Evolutionary conservation across 2,329 filamentous ascomycete genomes (phyloP), one percentile per base, ranked within the genome.

Genomic region (Paramyrothecium sp.): DNA sequence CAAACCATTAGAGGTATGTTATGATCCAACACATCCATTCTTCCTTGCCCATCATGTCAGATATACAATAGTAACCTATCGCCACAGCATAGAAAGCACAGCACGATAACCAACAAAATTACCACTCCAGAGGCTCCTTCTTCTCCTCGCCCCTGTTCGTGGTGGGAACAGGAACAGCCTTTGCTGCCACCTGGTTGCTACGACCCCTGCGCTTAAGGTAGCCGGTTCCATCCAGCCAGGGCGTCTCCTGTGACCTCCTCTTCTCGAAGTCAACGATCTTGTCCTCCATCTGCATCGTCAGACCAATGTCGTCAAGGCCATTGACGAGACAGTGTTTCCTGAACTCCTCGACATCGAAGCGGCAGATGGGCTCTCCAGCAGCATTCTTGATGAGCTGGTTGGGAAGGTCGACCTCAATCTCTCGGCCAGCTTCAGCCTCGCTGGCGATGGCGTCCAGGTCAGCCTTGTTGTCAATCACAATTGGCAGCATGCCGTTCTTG

Each of bases 401-500:
- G 23, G 89, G 87, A 52, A 98, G 86, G 71, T 98, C 94, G 59
- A 98, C 84, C 77, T 97, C 93, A 62, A 98, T 79, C 73, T 97
- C 93, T 58, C 84, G 84, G 57, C 92, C 92, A 3, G 90, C 89
- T 41, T 82, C 82, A 34, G 93, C 93, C 74, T 96, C 91, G 23
- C 81, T 85, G 41, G 90, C 88, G 62, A 98, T 87, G 60, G 81
- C 81, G 48, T 89, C 81, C 3, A 97, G 78, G 33, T 84, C 81
- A 1, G 76, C 79, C 63, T 86, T 76, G 72, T 94, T 86, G 33
- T 82, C 78, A 70, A 98, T 89, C 58, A 82, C 77, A 60, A 98
- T 86, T 51, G 94, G 93, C 61, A 98, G 81, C 95, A 98, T 98
- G 79, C 94, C 94, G 80, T 99, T 99, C 84, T 99, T 98, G 85